Evolutionary conservation across 352 stramenopile genomes (phyloP).

Genomic region (Phytophthora crassamura): DNA sequence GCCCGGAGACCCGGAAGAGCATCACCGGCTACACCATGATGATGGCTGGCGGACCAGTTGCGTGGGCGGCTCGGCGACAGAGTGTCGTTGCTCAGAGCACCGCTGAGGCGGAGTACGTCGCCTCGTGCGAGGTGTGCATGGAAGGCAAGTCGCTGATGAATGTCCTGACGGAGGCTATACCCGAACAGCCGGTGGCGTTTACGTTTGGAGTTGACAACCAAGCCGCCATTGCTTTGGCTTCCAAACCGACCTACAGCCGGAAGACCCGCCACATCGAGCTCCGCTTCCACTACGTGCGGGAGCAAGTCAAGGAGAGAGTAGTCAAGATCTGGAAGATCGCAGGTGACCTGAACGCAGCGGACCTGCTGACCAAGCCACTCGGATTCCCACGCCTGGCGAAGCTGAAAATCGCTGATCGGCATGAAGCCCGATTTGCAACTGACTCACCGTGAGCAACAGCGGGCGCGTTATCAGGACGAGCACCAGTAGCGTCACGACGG

Average conservation of each 20-base stretch:
- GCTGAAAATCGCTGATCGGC: conserved; percentile 10
- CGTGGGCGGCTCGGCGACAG: conserved; percentile 16
- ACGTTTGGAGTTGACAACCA: conserved; percentile 30
- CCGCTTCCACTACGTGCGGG: conserved; percentile 21
- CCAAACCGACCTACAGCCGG: conserved; percentile 15
- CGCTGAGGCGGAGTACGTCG: conserved; percentile 31
- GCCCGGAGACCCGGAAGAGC: too few species aligned
- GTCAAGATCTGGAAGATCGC: conserved; percentile 13
- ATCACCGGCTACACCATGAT: conserved; percentile 9
- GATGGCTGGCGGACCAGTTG: conserved; percentile 14
- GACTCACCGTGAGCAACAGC: too few species aligned
- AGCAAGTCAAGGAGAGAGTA: conserved; percentile 10
- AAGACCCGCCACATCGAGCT: conserved; percentile 18
- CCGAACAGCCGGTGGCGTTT: background rate
- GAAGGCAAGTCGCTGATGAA: conserved; percentile 7
- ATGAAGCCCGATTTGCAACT: too few species aligned
- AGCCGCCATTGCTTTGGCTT: conserved; percentile 20
- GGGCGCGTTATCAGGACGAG: too few species aligned
- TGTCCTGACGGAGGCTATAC: conserved; percentile 19
- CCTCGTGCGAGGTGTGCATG: conserved; percentile 20
- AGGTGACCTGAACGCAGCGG: conserved; percentile 10
- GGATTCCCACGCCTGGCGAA: conserved; percentile 5
- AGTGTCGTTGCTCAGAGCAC: conserved; percentile 26
- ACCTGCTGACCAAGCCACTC: conserved; percentile 18
- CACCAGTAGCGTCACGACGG: too few species aligned